Evolutionary conservation across 2,329 filamentous ascomycete species (phyloP).

Genomic region (Fusarium buharicum): DNA sequence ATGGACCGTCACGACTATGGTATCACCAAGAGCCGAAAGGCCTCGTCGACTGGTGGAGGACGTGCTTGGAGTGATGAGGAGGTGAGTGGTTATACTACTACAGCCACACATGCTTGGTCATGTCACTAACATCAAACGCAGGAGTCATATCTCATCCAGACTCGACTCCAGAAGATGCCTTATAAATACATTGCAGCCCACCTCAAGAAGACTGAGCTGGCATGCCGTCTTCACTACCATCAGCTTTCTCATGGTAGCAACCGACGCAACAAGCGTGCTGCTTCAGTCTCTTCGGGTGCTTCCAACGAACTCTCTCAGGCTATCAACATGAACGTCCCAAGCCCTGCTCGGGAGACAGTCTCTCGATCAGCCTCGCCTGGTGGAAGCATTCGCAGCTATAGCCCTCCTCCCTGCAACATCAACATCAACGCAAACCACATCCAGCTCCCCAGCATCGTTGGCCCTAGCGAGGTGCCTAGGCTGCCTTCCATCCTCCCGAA

Average conservation of each 20-base stretch:
- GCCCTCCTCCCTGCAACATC: constrained; percentile 55
- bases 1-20: constrained; percentile 69
- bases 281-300: constrained; percentile 75
- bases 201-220: constrained; percentile 87
- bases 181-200: constrained; percentile 90
- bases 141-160: constrained; percentile 87
- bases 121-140: constrained; percentile 50
- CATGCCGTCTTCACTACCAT: constrained; percentile 88
- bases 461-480: constrained; percentile 56
- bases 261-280: constrained; percentile 80
- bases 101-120: neutral
- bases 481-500: constrained; percentile 74
- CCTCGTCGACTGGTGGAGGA: constrained; percentile 76
- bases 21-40: constrained; percentile 73
- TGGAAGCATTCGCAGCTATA: constrained; percentile 57
- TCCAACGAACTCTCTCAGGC: constrained; percentile 61
- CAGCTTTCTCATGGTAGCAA: constrained; percentile 85
- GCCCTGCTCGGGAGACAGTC: constrained; percentile 61
- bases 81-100: constrained; percentile 58
- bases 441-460: constrained; percentile 63
- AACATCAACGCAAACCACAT: constrained; percentile 56
- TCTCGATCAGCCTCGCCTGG: constrained; percentile 63
- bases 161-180: constrained; percentile 86
- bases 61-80: constrained; percentile 88
- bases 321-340: constrained; percentile 57